Evolutionary conservation across 139 green algal species (phyloP), one percentile per base, ranked within the genome.

Genomic region (Nannochloris sp.): DNA sequence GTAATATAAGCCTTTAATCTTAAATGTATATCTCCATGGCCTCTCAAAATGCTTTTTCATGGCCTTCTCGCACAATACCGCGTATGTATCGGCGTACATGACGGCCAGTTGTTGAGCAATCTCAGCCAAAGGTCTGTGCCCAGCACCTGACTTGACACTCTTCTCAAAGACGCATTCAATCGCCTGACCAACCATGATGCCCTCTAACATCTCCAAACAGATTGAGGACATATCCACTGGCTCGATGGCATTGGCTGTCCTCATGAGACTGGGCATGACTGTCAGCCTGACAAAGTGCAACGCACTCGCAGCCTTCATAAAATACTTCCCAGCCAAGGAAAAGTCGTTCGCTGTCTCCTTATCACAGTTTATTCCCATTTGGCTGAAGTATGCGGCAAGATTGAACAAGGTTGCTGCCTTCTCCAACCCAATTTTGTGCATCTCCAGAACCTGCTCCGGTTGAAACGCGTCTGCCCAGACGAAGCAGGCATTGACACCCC

Each of bases 361-460:
- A 73, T 97, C 87, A 24, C 66, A 75, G 0, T 63, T 70, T 37
- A 95, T 54, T 19, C 62, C 91, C 53, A 81, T 53, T 78, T 97
- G 90, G n/a, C 68, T 83, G 11, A 88, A 34, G n/a, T 15, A 68
- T 2, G 88, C 83, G 1, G 57, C 91, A 24, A 96, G 55, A 77
- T 97, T 97, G 79, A 97, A 97, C 31, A 92, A 56, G n/a, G 96
- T 72, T 5, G 81, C 73, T 2, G 91, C 87, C 72, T 95, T 95
- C 66, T 97, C 91, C 54, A 92, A 92, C 73, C 95, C 83, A 6
- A 97, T 85, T 73, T 87, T 95, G 43, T 56, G 44, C 72, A 92
- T 81, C 63, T 84, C 73, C 15, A 65, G 57, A 23, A 71, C 71
- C 50, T 87, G 87, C 44, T 61, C 77, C 21, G 74, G 62, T 18